Evolutionary conservation across 371 early-diverging fungal species (phyloP).

Genomic region (Nematocida ironsii): DNA sequence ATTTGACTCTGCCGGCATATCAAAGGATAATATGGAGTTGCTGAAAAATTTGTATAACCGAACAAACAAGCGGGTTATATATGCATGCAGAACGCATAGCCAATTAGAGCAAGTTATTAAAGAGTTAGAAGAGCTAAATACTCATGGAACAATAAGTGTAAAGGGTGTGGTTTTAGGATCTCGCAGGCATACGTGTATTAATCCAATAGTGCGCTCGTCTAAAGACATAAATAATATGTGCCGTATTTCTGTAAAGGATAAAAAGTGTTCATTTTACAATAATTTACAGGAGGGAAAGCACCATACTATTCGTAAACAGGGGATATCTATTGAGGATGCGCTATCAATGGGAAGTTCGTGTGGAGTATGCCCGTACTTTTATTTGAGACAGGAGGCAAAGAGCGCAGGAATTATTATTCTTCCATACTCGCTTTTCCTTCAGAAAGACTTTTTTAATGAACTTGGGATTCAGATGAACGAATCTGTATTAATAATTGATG

Average conservation of each 20-base stretch:
- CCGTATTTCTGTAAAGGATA: conserved; percentile 56
- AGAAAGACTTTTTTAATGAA: conserved; percentile 61
- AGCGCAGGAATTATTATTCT: conserved; percentile 66
- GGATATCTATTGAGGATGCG: conserved; percentile 65
- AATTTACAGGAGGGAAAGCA: conserved; percentile 38
- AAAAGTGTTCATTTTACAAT: conserved; percentile 63
- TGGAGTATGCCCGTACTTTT: conserved; percentile 69
- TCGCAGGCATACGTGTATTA: conserved; percentile 67
- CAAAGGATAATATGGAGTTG: conserved; percentile 41
- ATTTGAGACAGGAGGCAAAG: conserved; percentile 50
- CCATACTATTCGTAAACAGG: conserved; percentile 3
- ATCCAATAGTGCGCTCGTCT: conserved; percentile 59
- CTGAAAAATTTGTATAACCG: conserved; percentile 43
- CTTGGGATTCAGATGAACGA: conserved; percentile 59
- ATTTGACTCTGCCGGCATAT: conserved; percentile 25
- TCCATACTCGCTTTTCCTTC: conserved; percentile 68
- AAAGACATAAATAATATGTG: conserved; percentile 67
- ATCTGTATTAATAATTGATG: conserved; percentile 69
- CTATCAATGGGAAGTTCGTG: conserved; percentile 49
- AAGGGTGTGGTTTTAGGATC: conserved; percentile 64
- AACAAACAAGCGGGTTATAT: conserved; percentile 58
- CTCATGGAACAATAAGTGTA: conserved; percentile 7
- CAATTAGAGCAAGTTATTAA: conserved; percentile 69
- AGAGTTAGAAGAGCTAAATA: conserved; percentile 62
- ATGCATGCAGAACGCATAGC: conserved; percentile 69